phyloP scores from a whole-genome alignment of 805 yeast genomes.

The Metschnikowia gelsemii region DNA sequence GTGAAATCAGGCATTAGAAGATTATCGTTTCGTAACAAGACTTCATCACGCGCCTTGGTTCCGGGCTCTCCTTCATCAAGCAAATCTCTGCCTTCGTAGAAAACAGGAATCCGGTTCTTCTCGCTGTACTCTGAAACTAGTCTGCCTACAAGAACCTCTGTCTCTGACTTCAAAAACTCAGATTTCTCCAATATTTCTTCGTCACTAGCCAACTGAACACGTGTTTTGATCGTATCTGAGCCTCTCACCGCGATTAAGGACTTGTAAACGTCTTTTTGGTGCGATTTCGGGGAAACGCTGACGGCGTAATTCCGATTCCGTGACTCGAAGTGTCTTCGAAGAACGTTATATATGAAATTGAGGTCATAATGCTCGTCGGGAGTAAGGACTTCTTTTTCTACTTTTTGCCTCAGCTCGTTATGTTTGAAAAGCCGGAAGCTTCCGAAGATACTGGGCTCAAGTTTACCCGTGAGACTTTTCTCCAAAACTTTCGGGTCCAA shows the following conservation, averaged over 20 bases:
- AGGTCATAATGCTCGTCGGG: constrained; percentile 33
- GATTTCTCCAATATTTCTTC: constrained; percentile 2
- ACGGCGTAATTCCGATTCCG: constrained; percentile 34
- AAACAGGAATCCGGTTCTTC: constrained; percentile 20
- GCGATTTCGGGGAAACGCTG: constrained; percentile 9
- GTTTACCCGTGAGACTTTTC: constrained; percentile 29
- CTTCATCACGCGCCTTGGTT: constrained; percentile 25
- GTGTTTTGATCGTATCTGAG: constrained; percentile 5
- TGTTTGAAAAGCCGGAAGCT: constrained; percentile 29
- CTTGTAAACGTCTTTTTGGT: constrained; percentile 1
- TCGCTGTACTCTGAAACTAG: constrained; percentile 26
- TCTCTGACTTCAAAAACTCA: constrained; percentile 28
- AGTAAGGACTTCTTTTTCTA: constrained; percentile 13
- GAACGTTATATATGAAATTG: constrained; percentile 31
- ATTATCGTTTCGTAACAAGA: constrained; percentile 36
- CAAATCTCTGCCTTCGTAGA: constrained; percentile 22
- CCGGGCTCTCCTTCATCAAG: constrained; percentile 15
- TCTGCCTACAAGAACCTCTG: constrained; percentile 27
- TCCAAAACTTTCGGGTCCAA: constrained; percentile 26
- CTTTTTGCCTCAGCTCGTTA: constrained; percentile 13
- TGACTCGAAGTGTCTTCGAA: constrained; percentile 32
- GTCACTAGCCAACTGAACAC: constrained; percentile 3
- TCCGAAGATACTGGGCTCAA: constrained; percentile 18
- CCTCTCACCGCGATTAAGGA: constrained; percentile 1
- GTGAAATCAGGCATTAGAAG: constrained; percentile 35